Percentiles rank a stretch among this genome's conserved stretches.
Evolutionary conservation across 148 eudicot species (phyloP).

Genomic region (Cornus florida): DNA sequence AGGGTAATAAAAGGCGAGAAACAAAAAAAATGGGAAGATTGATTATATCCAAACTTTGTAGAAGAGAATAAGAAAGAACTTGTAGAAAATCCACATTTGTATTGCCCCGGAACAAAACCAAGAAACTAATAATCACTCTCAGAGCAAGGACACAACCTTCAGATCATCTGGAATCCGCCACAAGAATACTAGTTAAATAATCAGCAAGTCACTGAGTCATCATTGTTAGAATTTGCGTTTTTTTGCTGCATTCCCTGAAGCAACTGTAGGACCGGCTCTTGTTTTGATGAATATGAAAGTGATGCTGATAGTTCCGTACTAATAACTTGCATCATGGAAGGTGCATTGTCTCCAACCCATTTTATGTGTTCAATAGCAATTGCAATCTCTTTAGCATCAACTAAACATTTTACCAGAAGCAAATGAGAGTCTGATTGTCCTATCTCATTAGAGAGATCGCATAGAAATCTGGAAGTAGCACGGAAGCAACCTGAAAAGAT

Average conservation of each 20-base stretch:
- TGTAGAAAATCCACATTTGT: neutral
- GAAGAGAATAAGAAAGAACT: neutral
- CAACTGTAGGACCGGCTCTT: conserved; percentile 42
- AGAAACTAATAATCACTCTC: neutral
- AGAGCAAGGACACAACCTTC: neutral
- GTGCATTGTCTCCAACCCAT: conserved; percentile 45
- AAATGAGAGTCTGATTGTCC: conserved; percentile 47
- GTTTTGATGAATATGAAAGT: conserved; percentile 52
- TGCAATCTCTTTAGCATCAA: conserved; percentile 48
- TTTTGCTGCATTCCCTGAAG: conserved; percentile 35
- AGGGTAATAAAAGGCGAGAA: no score
- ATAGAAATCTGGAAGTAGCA: conserved; percentile 49
- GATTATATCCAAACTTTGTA: no score
- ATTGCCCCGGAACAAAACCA: neutral
- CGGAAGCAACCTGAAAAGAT: conserved; percentile 54
- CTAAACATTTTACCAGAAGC: conserved; percentile 55
- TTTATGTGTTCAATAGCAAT: conserved; percentile 54
- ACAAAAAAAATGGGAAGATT: no score
- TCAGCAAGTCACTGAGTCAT: neutral
- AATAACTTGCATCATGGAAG: conserved; percentile 38
- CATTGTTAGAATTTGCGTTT: neutral
- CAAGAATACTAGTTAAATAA: no score
- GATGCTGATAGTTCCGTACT: conserved; percentile 40
- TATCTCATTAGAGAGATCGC: conserved; percentile 29
- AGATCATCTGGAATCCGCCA: neutral